phyloP scores from a whole-genome alignment of 2,329 filamentous ascomycete genomes.

The Metarhizium humberi region DNA sequence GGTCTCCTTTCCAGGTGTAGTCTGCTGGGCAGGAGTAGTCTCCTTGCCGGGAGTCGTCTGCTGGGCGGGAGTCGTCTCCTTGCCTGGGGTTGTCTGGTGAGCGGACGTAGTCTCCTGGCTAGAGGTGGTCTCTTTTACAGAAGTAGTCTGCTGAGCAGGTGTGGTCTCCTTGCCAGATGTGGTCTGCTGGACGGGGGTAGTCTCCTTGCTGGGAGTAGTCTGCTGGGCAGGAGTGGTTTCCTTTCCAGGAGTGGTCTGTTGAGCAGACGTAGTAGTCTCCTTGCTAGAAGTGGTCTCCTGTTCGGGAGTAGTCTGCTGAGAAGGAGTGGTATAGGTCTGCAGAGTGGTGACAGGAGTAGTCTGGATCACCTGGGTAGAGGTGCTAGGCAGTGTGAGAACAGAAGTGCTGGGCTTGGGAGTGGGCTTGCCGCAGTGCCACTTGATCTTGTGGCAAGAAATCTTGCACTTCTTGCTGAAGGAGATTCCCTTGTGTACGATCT shows the following conservation, averaged over 20 bases:
- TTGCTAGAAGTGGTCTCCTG: no score
- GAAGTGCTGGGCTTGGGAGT: background rate
- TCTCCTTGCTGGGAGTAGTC: constrained; percentile 1
- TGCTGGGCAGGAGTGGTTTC: background rate
- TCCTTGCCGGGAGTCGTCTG: constrained; percentile 4
- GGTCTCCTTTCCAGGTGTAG: constrained; percentile 1
- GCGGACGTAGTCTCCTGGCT: background rate
- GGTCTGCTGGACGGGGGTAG: background rate
- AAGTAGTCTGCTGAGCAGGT: constrained; percentile 3
- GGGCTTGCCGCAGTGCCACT: constrained; percentile 57
- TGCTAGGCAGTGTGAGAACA: background rate
- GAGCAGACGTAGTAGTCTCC: background rate
- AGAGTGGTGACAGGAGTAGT: constrained; percentile 8
- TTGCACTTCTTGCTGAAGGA: constrained; percentile 47
- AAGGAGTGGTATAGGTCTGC: background rate
- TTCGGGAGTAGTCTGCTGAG: background rate
- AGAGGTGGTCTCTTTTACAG: background rate
- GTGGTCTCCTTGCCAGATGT: background rate
- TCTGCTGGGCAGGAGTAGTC: background rate
- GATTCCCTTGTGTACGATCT: constrained; percentile 34
- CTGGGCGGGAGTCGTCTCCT: background rate
- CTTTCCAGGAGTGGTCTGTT: constrained; percentile 6
- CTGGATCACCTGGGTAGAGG: constrained; percentile 1
- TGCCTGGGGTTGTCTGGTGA: no score
- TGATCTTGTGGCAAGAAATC: constrained; percentile 32